phyloP scores from a whole-genome alignment of 75 land plant genomes.

The Cryptomeria japonica region DNA sequence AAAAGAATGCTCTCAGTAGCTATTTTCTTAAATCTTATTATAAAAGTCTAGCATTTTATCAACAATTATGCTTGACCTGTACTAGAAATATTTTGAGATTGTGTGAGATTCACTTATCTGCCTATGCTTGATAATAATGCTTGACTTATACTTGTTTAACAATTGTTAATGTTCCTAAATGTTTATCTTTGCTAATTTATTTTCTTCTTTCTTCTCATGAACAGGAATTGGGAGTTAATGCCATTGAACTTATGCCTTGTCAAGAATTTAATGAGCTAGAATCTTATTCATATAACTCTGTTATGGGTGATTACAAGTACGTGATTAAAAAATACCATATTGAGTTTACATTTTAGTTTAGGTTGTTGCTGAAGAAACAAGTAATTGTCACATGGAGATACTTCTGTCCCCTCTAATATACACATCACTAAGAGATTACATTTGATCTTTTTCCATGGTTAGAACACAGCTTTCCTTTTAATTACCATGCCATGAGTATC shows the following conservation, averaged over 20 bases:
- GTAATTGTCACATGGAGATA: neutral
- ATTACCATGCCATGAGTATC: neutral
- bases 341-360: neutral
- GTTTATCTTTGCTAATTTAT: neutral
- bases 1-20: neutral
- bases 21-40: constrained; percentile 1
- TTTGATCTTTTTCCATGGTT: neutral
- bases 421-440: neutral
- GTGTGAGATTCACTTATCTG: constrained; percentile 2
- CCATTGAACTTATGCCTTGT: constrained; percentile 95
- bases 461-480: neutral
- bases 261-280: constrained; percentile 98
- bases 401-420: neutral
- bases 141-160: neutral
- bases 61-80: neutral
- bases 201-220: neutral
- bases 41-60: neutral
- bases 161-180: neutral
- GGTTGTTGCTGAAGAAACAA: neutral
- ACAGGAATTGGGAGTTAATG: constrained; percentile 93
- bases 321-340: neutral
- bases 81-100: neutral
- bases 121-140: neutral
- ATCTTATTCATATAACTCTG: constrained; percentile 68
- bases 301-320: constrained; percentile 83